phyloP scores from a whole-genome alignment of 495 filamentous ascomycete species.

The Aspergillus diversus region DNA sequence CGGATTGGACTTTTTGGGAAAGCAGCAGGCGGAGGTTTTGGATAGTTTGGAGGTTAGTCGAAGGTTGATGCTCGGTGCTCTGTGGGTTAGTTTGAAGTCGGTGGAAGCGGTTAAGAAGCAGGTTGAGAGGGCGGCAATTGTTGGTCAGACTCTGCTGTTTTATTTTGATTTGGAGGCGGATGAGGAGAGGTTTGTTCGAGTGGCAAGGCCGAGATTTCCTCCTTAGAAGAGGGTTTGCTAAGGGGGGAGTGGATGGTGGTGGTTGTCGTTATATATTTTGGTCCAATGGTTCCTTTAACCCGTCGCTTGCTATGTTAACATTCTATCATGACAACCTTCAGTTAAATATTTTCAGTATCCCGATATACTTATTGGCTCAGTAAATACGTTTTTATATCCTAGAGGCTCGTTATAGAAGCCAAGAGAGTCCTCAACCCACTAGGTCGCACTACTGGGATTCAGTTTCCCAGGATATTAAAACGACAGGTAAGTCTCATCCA shows the following conservation, averaged over 20 bases:
- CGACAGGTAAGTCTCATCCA: neutral
- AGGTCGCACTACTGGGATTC: neutral
- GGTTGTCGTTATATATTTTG: neutral
- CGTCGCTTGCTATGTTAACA: too few relatives aligned
- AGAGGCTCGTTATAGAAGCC: neutral
- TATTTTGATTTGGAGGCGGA: slow-evolving; percentile 3
- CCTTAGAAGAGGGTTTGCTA: neutral
- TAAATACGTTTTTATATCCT: neutral
- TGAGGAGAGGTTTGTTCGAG: neutral
- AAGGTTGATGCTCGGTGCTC: neutral
- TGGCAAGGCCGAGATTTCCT: slow-evolving; percentile 2
- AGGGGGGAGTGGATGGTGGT: neutral
- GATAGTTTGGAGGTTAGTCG: slow-evolving; percentile 2
- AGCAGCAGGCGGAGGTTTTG: slow-evolving; percentile 1
- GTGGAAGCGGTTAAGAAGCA: slow-evolving; percentile 1
- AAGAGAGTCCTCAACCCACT: neutral
- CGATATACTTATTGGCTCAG: neutral
- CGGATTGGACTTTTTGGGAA: neutral
- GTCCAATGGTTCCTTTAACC: neutral
- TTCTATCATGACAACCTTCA: too few relatives aligned
- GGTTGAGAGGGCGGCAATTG: neutral
- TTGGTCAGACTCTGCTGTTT: neutral
- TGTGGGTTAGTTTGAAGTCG: slow-evolving; percentile 1
- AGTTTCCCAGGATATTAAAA: neutral
- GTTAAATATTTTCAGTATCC: too few relatives aligned